Conservation (phyloP, 306 rosid species). For the Cicer cuneatum region DNA sequence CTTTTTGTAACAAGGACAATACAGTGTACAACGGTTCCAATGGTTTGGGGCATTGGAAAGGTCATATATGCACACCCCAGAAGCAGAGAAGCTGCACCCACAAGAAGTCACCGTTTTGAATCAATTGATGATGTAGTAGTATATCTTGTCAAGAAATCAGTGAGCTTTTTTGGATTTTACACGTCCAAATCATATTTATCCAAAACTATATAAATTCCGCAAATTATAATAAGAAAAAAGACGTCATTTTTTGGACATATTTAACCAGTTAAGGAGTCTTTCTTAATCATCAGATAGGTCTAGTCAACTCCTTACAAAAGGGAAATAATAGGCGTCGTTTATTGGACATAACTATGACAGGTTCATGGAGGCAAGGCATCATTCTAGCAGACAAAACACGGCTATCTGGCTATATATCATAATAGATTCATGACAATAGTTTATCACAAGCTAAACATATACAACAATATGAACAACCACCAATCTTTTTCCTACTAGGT, state of each 20-base stretch:
- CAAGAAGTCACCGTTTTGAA: constrained; percentile 5
- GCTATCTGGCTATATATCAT: constrained; percentile 3
- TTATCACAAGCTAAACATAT: constrained; percentile 30
- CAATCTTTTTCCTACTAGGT: background rate
- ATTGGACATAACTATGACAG: constrained; percentile 1
- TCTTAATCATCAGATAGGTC: constrained; percentile 1
- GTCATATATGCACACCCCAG: background rate
- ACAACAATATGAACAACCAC: background rate
- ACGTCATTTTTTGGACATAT: too few species aligned
- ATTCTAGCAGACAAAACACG: constrained; percentile 5
- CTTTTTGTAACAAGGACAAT: constrained; percentile 10
- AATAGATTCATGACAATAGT: constrained; percentile 3
- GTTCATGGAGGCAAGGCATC: constrained; percentile 4
- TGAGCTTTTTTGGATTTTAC: background rate
- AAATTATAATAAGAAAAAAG: background rate
- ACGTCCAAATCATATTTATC: background rate
- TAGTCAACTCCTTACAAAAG: background rate
- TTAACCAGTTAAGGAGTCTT: constrained; percentile 1
- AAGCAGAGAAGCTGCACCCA: background rate
- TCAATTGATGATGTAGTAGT: constrained; percentile 15
- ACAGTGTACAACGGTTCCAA: background rate
- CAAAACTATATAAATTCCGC: background rate
- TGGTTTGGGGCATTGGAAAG: background rate
- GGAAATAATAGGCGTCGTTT: background rate
- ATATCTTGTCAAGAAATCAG: constrained; percentile 2